Evolutionary conservation across 148 eudicot species (phyloP).

Genomic region (Bassia scoparia): DNA sequence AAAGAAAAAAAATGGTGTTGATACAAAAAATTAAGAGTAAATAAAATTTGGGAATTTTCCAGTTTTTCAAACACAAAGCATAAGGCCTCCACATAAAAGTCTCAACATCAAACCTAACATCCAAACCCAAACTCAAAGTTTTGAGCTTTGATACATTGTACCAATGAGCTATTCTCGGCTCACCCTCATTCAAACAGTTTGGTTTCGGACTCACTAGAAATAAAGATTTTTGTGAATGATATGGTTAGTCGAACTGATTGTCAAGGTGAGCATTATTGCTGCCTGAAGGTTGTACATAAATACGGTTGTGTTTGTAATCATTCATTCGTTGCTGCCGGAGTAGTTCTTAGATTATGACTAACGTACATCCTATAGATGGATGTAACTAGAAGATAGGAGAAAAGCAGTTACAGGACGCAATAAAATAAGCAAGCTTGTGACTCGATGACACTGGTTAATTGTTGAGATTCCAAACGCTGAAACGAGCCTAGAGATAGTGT

Average conservation of each 20-base stretch:
- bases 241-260: no score
- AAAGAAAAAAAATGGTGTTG: no score
- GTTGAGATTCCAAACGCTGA: neutral
- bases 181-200: no score
- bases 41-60: conserved; percentile 27
- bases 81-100: conserved; percentile 41
- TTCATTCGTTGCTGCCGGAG: no score
- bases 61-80: conserved; percentile 1
- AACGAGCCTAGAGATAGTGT: neutral
- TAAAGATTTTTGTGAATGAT: no score
- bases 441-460: neutral
- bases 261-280: no score
- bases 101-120: conserved; percentile 9
- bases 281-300: no score
- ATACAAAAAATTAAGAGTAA: no score
- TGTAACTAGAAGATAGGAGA: neutral
- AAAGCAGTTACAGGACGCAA: neutral
- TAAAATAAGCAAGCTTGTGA: neutral
- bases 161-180: no score
- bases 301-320: no score
- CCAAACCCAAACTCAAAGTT: neutral
- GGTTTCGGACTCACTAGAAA: no score
- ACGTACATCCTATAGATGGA: neutral
- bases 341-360: neutral
- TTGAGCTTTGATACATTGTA: neutral